Percentiles rank a stretch among this genome's conserved stretches.
Conservation (phyloP, 768 basidiomycete genomes). For the Trametes cinnabarina region DNA sequence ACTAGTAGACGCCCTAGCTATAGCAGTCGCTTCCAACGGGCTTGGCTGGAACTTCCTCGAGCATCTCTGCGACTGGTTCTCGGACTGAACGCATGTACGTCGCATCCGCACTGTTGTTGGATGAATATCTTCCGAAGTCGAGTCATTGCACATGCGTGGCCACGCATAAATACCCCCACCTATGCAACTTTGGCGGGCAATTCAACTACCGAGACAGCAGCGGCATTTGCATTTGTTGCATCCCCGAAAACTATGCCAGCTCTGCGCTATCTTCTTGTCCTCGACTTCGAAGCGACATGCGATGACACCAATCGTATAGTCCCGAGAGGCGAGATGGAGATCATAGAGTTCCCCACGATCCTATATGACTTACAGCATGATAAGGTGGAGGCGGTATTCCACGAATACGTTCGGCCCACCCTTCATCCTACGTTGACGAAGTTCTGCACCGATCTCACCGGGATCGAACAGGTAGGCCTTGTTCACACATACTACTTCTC, state of each 20-base stretch:
- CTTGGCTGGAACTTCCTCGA: too few species aligned
- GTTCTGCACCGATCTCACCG: constrained; percentile 30
- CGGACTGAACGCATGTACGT: neutral
- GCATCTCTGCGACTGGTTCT: too few species aligned
- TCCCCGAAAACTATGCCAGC: neutral
- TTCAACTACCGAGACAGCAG: neutral
- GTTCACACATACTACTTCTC: neutral
- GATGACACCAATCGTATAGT: constrained; percentile 10
- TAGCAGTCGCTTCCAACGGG: too few species aligned
- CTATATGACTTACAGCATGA: constrained; percentile 27
- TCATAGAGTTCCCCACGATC: constrained; percentile 32
- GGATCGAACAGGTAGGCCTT: constrained; percentile 29
- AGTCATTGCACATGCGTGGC: neutral
- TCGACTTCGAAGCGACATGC: constrained; percentile 33
- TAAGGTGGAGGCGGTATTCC: constrained; percentile 26
- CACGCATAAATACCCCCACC: neutral
- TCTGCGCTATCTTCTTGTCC: constrained; percentile 25
- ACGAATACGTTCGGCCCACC: constrained; percentile 30
- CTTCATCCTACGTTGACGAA: constrained; percentile 23
- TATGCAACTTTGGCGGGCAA: neutral
- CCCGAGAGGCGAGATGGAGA: constrained; percentile 21
- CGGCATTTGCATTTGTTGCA: neutral
- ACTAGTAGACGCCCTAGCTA: too few species aligned
- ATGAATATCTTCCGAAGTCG: neutral
- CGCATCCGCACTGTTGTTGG: neutral